A percentile compares a stretch with the other conserved stretches of the same genome.
phyloP scores from a whole-genome alignment of 2,329 filamentous ascomycete species.

The Colletotrichum gloeosporioides region DNA sequence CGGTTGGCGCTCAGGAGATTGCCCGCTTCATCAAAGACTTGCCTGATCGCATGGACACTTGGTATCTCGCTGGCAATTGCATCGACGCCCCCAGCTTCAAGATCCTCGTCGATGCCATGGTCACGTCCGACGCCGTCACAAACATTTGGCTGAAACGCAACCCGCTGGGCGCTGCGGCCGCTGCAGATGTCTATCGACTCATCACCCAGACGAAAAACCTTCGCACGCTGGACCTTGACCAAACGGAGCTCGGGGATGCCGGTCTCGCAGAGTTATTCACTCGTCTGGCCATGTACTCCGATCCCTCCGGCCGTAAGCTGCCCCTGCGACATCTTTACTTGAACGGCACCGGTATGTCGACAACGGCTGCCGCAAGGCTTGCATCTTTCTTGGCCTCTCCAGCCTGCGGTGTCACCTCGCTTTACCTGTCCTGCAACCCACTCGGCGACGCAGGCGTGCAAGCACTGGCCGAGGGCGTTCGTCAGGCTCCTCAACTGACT shows the following conservation, averaged over 20 bases:
- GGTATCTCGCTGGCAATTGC: conserved; percentile 61
- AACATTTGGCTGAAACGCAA: conserved; percentile 62
- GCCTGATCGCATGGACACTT: conserved; percentile 56
- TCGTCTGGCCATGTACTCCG: conserved; percentile 35
- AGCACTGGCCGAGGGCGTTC: conserved; percentile 35
- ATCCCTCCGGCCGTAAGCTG: conserved; percentile 28
- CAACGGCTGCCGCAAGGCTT: conserved; percentile 32
- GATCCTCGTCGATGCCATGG: conserved; percentile 48
- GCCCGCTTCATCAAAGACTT: conserved; percentile 48
- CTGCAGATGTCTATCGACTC: conserved; percentile 46
- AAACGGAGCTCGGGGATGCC: conserved; percentile 54
- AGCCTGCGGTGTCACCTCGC: conserved; percentile 36
- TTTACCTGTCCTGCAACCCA: conserved; percentile 44
- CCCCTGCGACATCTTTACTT: conserved; percentile 41
- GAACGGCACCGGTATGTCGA: conserved; percentile 40
- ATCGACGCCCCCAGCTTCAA: conserved; percentile 49
- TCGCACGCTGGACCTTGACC: conserved; percentile 57
- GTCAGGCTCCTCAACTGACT: conserved; percentile 35
- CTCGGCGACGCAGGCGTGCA: conserved; percentile 36
- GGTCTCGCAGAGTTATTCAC: conserved; percentile 50
- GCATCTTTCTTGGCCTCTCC: conserved; percentile 36
- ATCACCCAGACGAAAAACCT: conserved; percentile 47
- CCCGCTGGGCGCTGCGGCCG: conserved; percentile 46
- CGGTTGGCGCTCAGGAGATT: conserved; percentile 50
- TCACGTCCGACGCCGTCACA: conserved; percentile 46